Evolutionary conservation across 73 alveolate species (phyloP).

Genomic region (Paramecium biaurelia): DNA sequence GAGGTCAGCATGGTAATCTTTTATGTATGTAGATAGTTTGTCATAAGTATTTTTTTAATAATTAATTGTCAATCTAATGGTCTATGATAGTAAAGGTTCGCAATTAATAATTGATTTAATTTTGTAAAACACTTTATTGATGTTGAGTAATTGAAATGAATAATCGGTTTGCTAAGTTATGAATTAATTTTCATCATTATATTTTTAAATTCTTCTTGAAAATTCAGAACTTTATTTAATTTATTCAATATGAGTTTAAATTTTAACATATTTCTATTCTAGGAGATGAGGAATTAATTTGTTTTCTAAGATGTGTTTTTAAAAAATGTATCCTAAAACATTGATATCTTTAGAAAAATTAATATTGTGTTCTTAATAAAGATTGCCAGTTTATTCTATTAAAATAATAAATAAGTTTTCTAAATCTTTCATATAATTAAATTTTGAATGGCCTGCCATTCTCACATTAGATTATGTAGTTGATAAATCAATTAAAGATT

Average conservation of each 20-base stretch:
- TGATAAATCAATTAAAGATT: neutral
- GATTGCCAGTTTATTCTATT: neutral
- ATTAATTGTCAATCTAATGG: neutral
- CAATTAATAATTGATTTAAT: neutral
- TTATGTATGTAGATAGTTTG: neutral
- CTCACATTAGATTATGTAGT: neutral
- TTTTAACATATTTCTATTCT: neutral
- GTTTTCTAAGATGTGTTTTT: neutral
- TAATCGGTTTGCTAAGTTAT: neutral
- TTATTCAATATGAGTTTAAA: neutral
- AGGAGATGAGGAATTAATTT: neutral
- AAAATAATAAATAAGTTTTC: neutral
- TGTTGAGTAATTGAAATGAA: neutral
- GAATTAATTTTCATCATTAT: conserved; percentile 1
- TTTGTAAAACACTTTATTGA: neutral
- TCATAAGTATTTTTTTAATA: neutral
- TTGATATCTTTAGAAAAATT: neutral
- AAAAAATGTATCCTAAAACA: neutral
- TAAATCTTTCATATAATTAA: neutral
- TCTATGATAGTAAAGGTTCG: neutral
- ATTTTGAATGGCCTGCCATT: conserved; percentile 40
- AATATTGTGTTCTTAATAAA: neutral
- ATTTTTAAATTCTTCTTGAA: neutral
- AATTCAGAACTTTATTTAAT: neutral
- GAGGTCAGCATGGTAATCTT: neutral